These are phyloP conservation scores for Neodidymelliopsis sp. DNA, from an alignment of 2,329 filamentous ascomycete species.

Conservation along the genomic window DNA sequence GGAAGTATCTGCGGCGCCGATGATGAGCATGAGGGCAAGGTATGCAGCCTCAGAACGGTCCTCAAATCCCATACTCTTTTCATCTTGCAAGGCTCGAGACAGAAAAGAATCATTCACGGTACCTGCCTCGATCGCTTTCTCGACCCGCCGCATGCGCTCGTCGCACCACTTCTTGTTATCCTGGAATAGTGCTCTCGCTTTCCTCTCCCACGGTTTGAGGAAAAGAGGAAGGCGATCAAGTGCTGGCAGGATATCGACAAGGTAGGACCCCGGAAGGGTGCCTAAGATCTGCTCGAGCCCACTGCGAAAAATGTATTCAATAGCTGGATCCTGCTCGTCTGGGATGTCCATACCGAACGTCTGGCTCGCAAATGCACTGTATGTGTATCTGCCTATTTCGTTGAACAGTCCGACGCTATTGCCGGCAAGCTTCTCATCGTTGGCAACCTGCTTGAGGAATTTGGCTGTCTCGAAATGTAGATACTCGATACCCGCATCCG, in stretches of 20 bases:
- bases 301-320: slow-evolving; percentile 14
- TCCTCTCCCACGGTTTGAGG: slow-evolving; percentile 16
- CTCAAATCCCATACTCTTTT: slow-evolving; percentile 9
- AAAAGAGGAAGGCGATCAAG: slow-evolving; percentile 9
- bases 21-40: slow-evolving; percentile 20
- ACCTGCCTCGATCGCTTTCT: neutral
- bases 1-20: slow-evolving; percentile 14
- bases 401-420: slow-evolving; percentile 14
- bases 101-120: slow-evolving; percentile 9
- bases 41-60: slow-evolving; percentile 14
- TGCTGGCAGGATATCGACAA: slow-evolving; percentile 11
- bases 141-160: slow-evolving; percentile 4
- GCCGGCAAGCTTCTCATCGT: neutral
- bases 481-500: slow-evolving; percentile 13
- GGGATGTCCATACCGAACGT: slow-evolving; percentile 18
- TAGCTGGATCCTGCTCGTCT: slow-evolving; percentile 8
- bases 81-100: slow-evolving; percentile 6
- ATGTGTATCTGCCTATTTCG: slow-evolving; percentile 14
- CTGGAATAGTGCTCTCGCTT: slow-evolving; percentile 7
- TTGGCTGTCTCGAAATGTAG: slow-evolving; percentile 19
- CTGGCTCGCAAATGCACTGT: slow-evolving; percentile 16
- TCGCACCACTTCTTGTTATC: slow-evolving; percentile 13
- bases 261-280: slow-evolving; percentile 7
- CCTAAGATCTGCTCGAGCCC: slow-evolving; percentile 14
- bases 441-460: slow-evolving; percentile 11